Percentiles rank a stretch among this genome's conserved stretches.
Conservation (phyloP, 495 filamentous ascomycete species). For the Staphylotrichum longicolle region DNA sequence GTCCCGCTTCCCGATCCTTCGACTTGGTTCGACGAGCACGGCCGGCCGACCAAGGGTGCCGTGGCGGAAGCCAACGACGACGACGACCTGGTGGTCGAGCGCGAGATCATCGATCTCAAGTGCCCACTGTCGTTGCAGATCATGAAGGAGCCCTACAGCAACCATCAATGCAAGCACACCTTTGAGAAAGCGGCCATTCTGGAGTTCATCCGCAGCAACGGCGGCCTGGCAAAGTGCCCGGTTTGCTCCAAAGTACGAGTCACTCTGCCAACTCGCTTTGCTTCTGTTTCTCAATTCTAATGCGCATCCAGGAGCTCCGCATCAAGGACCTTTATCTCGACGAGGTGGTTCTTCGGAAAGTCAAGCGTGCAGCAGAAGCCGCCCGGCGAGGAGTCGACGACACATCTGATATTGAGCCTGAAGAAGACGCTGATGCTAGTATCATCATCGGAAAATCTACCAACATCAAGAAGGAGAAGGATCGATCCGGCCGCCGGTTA, state of each 20-base stretch:
- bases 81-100: slow-evolving; percentile 72
- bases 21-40: slow-evolving; percentile 66
- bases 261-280: background rate
- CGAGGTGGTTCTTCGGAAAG: slow-evolving; percentile 41
- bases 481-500: slow-evolving; percentile 2
- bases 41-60: slow-evolving; percentile 38
- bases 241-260: slow-evolving; percentile 44
- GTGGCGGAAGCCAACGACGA: slow-evolving; percentile 48
- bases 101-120: slow-evolving; percentile 66
- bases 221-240: slow-evolving; percentile 39
- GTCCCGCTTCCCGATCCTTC: slow-evolving; percentile 64
- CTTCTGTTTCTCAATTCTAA: slow-evolving; percentile 1
- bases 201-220: slow-evolving; percentile 54
- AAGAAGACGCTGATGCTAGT: slow-evolving; percentile 33
- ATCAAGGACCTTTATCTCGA: slow-evolving; percentile 43
- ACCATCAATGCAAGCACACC: slow-evolving; percentile 73
- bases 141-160: slow-evolving; percentile 74
- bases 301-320: slow-evolving; percentile 33
- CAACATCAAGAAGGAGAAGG: slow-evolving; percentile 29
- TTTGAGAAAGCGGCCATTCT: slow-evolving; percentile 75
- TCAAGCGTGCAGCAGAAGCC: slow-evolving; percentile 39
- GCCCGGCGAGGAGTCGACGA: slow-evolving; percentile 28
- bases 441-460: slow-evolving; percentile 25
- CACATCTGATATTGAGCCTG: slow-evolving; percentile 29
- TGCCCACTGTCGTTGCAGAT: slow-evolving; percentile 76